These are phyloP conservation scores for Clonostachys chloroleuca DNA, from an alignment of 2,329 filamentous ascomycete species.

Conservation along the genomic window DNA sequence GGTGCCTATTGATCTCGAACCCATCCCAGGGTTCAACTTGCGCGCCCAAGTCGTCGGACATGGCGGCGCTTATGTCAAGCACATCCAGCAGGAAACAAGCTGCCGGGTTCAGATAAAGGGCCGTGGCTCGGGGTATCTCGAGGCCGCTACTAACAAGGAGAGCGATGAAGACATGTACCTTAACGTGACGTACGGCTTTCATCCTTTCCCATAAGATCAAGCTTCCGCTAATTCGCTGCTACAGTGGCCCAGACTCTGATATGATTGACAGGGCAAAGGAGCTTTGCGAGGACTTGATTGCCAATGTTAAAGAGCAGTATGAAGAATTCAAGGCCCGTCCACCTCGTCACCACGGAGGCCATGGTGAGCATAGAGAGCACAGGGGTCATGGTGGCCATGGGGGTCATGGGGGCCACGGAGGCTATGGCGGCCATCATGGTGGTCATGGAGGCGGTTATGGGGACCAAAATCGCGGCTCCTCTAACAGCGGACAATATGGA, in stretches of 20 bases:
- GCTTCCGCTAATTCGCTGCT: background rate
- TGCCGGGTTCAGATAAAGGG: conserved; percentile 99
- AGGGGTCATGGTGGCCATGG: conserved; percentile 32
- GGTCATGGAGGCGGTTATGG: conserved; percentile 24
- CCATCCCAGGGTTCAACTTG: conserved; percentile 90
- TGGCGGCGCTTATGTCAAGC: conserved; percentile 93
- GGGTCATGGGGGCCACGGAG: conserved; percentile 30
- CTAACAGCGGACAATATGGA: conserved; percentile 17
- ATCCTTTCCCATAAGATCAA: background rate
- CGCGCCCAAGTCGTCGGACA: conserved; percentile 94
- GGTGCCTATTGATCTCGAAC: conserved; percentile 86
- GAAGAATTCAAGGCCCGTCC: conserved; percentile 85
- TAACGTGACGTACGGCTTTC: conserved; percentile 75
- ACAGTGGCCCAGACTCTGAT: conserved; percentile 77
- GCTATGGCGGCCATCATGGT: conserved; percentile 23
- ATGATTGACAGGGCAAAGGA: conserved; percentile 86
- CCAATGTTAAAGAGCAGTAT: conserved; percentile 84
- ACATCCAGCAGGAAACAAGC: conserved; percentile 92
- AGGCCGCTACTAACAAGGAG: conserved; percentile 81
- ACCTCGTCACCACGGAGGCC: conserved; percentile 50
- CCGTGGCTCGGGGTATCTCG: conserved; percentile 89
- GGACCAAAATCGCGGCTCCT: conserved; percentile 20
- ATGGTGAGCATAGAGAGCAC: conserved; percentile 35
- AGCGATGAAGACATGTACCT: conserved; percentile 97
- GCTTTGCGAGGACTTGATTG: conserved; percentile 82